Evolutionary conservation across 2,329 filamentous ascomycete genomes (phyloP).

Genomic region (Gaeumannomyces tritici): DNA sequence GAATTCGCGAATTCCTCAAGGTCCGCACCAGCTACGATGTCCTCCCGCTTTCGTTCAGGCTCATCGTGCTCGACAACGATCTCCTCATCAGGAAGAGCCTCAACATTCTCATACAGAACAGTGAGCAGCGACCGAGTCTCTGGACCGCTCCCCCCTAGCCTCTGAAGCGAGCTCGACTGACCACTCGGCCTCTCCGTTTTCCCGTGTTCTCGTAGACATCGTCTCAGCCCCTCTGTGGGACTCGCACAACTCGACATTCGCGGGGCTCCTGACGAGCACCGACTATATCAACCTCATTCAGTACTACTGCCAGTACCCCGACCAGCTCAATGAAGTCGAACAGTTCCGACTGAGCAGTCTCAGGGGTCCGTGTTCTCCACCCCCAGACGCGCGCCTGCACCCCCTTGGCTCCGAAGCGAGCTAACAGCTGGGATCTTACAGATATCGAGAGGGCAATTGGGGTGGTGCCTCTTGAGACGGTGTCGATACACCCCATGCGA

Average conservation of each 20-base stretch:
- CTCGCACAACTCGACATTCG: conserved; percentile 84
- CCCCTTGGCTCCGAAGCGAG: background rate
- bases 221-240: conserved; percentile 97
- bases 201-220: conserved; percentile 58
- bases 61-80: conserved; percentile 92
- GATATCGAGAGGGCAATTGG: conserved; percentile 94
- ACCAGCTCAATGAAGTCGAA: conserved; percentile 80
- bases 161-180: background rate
- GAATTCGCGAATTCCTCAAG: conserved; percentile 80
- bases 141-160: background rate
- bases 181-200: background rate
- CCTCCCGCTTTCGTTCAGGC: conserved; percentile 85
- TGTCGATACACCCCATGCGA: conserved; percentile 85
- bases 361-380: conserved; percentile 47
- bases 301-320: conserved; percentile 96
- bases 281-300: conserved; percentile 99
- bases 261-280: conserved; percentile 85
- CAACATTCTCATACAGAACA: conserved; percentile 91
- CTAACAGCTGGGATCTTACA: conserved; percentile 24
- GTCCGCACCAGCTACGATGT: conserved; percentile 97
- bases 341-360: conserved; percentile 89
- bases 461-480: conserved; percentile 82
- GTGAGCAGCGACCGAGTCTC: conserved; percentile 31
- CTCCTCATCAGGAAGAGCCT: conserved; percentile 95
- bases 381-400: background rate